A percentile compares a stretch with the other conserved stretches of the same genome.
These are phyloP conservation scores for Diplodia mutila DNA, from an alignment of 2,329 filamentous ascomycete species.

Conservation along the genomic window DNA sequence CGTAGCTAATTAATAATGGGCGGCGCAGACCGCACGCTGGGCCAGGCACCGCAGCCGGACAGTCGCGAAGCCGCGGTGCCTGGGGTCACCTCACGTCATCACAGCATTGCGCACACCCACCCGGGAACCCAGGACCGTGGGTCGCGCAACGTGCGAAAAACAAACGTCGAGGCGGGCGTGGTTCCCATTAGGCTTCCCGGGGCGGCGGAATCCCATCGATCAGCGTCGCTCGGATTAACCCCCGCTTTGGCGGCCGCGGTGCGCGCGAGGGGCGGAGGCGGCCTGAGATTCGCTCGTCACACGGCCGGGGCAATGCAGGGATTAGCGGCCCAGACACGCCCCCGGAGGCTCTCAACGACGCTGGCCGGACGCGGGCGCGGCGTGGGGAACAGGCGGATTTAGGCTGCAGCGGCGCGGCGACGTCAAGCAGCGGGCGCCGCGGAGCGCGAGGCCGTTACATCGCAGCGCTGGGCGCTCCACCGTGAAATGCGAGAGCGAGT, in stretches of 20 bases:
- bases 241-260: slow-evolving; percentile 20
- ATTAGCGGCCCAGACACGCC: background rate
- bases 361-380: background rate
- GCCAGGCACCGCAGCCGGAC: slow-evolving; percentile 8
- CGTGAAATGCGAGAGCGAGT: slow-evolving; percentile 4
- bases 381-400: background rate
- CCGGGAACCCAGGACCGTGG: slow-evolving; percentile 20
- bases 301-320: slow-evolving; percentile 7
- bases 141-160: slow-evolving; percentile 20
- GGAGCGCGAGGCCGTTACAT: background rate
- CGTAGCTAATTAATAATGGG: background rate
- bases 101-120: slow-evolving; percentile 13
- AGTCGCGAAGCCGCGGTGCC: background rate
- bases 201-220: slow-evolving; percentile 21
- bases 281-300: slow-evolving; percentile 3
- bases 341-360: slow-evolving; percentile 4
- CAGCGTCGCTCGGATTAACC: slow-evolving; percentile 7
- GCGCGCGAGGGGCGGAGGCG: background rate
- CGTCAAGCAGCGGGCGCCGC: slow-evolving; percentile 4
- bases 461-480: slow-evolving; percentile 11
- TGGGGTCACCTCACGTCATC: slow-evolving; percentile 9
- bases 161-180: slow-evolving; percentile 16
- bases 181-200: slow-evolving; percentile 22
- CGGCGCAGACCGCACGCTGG: slow-evolving; percentile 4
- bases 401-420: slow-evolving; percentile 12